Evolutionary conservation across 306 rosid genomes (phyloP), one percentile per base, ranked within the genome.

Genomic region (Castanea crenata): DNA sequence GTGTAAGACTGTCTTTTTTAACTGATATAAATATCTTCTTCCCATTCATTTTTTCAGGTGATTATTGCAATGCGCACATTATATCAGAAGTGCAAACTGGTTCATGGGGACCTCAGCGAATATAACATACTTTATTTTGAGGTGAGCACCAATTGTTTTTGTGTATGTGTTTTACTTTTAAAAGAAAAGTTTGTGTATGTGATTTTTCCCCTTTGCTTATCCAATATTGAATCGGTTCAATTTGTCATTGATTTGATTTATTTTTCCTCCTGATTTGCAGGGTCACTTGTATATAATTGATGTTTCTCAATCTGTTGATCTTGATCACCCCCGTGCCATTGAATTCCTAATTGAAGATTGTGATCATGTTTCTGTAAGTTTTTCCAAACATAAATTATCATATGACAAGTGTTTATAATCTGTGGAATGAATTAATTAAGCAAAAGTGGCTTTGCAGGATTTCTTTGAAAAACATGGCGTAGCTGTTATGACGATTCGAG

Each of bases 71-170:
- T 94, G 98, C 89, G 98, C 72, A 92, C 87, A 25, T 76, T 92
- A 77, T 94, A 94, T 83, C 97, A 92, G 81, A 92, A 91, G 82
- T 89, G 97, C 90, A 94, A 90, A 86, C 80, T 94, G 84, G 98
- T 94, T 79, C 98, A 94, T 34, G 97, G 97, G 52, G 98, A 94
- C 75, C 97, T 94, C 55, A 91, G 98, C 54, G 98, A 94, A 86
- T 92, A 94, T 81, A 94, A 91, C 81, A 87, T 90, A 79, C 98
- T 92, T 65, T 91, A 91, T 86, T 89, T 11, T 86, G 97, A 94
- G 92, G 98, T 88, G 75, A 78, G 78, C 56, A 25, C 29, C 20
- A n/a, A 3, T 35, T 65, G n/a, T 67, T 7, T 67, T 0, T 67
- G 38, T 8, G 29, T 4, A 4, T 23, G 15, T 67, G 72, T 1